Conservation (phyloP, 1,284 basidiomycete genomes). For the Tilletia indica region DNA sequence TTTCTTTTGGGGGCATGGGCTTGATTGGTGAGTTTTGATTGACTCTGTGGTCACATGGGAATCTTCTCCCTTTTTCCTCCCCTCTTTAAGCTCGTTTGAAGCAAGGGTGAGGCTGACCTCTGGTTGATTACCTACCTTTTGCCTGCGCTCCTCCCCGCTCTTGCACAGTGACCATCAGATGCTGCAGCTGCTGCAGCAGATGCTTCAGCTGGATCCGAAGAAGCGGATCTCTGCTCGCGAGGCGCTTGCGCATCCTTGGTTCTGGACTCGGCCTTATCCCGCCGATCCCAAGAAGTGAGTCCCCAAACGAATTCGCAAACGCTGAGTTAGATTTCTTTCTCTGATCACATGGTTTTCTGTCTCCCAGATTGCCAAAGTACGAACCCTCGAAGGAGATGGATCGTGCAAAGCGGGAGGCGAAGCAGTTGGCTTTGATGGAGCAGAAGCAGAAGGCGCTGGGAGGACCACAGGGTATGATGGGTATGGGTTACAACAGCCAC, state of each 20-base stretch:
- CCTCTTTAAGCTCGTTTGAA: too few relatives aligned
- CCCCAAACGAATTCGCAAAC: too few relatives aligned
- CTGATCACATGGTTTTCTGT: neutral
- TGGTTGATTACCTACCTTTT: too few relatives aligned
- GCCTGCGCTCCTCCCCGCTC: too few relatives aligned
- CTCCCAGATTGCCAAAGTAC: constrained; percentile 46
- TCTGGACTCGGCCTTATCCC: constrained; percentile 50
- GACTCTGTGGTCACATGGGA: too few relatives aligned
- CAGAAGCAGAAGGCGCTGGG: neutral
- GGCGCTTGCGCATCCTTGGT: constrained; percentile 52
- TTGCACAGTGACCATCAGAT: too few relatives aligned
- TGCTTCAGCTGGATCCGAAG: too few relatives aligned
- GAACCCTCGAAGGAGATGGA: constrained; percentile 53
- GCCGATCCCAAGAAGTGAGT: constrained; percentile 37
- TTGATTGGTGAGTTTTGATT: too few relatives aligned
- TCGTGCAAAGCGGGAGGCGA: constrained; percentile 24
- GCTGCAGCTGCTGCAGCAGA: too few relatives aligned
- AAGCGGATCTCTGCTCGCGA: constrained; percentile 49
- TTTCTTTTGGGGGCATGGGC: too few relatives aligned
- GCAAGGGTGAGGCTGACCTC: too few relatives aligned
- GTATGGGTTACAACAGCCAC: constrained; percentile 1
- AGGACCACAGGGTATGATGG: neutral
- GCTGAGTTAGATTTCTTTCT: neutral
- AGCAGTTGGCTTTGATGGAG: constrained; percentile 5
- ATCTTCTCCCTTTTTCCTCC: too few relatives aligned